Base-by-base conservation (phyloP, 169 alveolate species). In the Cryptosporidium ubiquitum region DNA sequence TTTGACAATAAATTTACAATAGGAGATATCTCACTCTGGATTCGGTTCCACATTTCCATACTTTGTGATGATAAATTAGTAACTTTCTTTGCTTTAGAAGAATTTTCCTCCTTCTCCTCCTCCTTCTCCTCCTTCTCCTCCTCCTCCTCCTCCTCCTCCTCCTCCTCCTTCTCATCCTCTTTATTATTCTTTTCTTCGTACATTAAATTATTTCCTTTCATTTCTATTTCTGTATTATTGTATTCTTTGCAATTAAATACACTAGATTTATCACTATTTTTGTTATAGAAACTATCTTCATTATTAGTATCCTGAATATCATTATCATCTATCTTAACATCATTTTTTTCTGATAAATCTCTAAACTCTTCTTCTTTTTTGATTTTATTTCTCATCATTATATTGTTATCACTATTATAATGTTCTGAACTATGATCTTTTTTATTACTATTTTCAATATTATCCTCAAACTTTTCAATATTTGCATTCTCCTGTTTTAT, bases 1-100 rank as follows among this genome's bases (percentile, higher is more conserved):
- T 96, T 98, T 61, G 97, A 93, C 12, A 97, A 91, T 74, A 93
- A 91, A 49, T 92, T 73, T 0, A 96, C 91, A n/a, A 91, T 86
- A 20, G 91, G 91, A 35, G 64, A 23, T 18, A 95, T 94, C 61
- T 92, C 93, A 33, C 84, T 26, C 75, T 92, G 91, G 61, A 92
- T 85, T 68, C 70, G 69, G 37, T 58, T 70, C 91, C 95, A 93
- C 10, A 91, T 66, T 55, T 60, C 58, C 2, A 57, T 47, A 55
- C 49, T 61, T 10, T 85, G n/a, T 44, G 16, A 12, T 44, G 55
- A 44, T 44, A 20, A 44, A 44, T 44, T 44, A 14, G 2, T 12
- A 23, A 16, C 64, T 18, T 9, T 55, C 66, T 26, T 26, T 55
- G 10, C 79, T 47, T 68, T 29, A n/a, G 71, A 49, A 6, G 20